Conservation (phyloP, 2,329 filamentous ascomycete genomes). For the Didymella pinodella region DNA sequence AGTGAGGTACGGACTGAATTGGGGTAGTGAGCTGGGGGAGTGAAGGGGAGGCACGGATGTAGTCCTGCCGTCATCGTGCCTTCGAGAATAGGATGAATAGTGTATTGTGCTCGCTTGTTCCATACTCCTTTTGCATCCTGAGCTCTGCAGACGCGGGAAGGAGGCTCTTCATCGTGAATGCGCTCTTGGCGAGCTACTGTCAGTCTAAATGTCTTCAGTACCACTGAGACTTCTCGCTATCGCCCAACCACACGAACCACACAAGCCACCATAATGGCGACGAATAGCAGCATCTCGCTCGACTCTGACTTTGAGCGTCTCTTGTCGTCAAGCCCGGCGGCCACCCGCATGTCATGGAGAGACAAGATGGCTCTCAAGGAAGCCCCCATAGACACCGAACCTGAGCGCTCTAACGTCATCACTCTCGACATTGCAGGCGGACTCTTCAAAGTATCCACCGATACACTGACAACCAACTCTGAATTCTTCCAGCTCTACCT, state of each 20-base stretch:
- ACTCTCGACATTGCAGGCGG: slow-evolving; percentile 30
- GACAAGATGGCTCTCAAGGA: too few relatives aligned
- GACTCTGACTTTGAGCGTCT: not conserved
- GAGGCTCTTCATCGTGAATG: not conserved
- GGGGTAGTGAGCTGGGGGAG: too few relatives aligned
- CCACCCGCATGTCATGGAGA: not conserved
- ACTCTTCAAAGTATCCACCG: slow-evolving; percentile 19
- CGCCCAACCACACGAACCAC: too few relatives aligned
- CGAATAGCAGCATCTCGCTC: not conserved
- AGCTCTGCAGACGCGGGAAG: too few relatives aligned
- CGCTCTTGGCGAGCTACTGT: too few relatives aligned
- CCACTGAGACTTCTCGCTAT: too few relatives aligned
- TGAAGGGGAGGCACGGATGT: not conserved
- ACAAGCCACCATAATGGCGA: not conserved
- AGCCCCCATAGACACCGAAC: not conserved
- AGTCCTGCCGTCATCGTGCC: too few relatives aligned
- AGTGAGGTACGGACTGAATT: too few relatives aligned
- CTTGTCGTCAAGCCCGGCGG: not conserved
- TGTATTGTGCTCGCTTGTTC: too few relatives aligned
- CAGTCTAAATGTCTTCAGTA: too few relatives aligned
- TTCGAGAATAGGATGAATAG: too few relatives aligned
- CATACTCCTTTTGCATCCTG: too few relatives aligned
- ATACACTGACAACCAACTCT: slow-evolving; percentile 21
- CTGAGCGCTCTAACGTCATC: slow-evolving; percentile 11
- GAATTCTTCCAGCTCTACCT: slow-evolving; percentile 19